Conservation (phyloP, 257 asterid genomes). For the Primulina eburnea region DNA sequence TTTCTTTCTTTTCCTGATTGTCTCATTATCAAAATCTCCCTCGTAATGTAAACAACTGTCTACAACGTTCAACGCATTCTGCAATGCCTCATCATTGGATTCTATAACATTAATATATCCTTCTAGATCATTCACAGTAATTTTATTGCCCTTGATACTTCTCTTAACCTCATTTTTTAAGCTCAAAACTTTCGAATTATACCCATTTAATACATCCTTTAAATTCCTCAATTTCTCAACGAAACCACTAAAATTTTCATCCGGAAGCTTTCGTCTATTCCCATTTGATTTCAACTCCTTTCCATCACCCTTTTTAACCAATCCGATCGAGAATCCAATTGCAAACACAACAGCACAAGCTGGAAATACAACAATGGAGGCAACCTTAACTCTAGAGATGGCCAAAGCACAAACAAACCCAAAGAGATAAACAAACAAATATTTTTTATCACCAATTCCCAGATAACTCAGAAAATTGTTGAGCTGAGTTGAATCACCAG, state of each 20-base stretch:
- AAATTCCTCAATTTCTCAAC: slow-evolving; percentile 45
- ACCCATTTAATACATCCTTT: slow-evolving; percentile 32
- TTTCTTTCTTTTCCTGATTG: slow-evolving; percentile 46
- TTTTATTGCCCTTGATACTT: slow-evolving; percentile 41
- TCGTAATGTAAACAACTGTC: slow-evolving; percentile 37
- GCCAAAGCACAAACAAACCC: slow-evolving; percentile 89
- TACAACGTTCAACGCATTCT: slow-evolving; percentile 37
- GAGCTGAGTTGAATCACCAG: slow-evolving; percentile 60
- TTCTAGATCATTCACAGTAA: slow-evolving; percentile 54
- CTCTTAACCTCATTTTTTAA: slow-evolving; percentile 47
- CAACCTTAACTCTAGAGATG: slow-evolving; percentile 67
- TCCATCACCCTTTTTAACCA: slow-evolving; percentile 59
- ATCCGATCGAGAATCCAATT: slow-evolving; percentile 69
- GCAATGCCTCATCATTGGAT: slow-evolving; percentile 33
- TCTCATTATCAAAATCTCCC: slow-evolving; percentile 34
- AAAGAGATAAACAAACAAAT: slow-evolving; percentile 60
- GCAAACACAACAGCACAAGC: slow-evolving; percentile 78
- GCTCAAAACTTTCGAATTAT: slow-evolving; percentile 34
- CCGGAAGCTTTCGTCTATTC: slow-evolving; percentile 34
- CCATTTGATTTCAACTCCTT: slow-evolving; percentile 38
- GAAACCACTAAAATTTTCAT: slow-evolving; percentile 37
- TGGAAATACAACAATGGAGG: slow-evolving; percentile 69
- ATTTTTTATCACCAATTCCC: slow-evolving; percentile 69
- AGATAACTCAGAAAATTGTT: slow-evolving; percentile 45
- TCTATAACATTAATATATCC: slow-evolving; percentile 46